Conservation (phyloP, 1,284 basidiomycete genomes). For the Rhodotorula sp. region DNA sequence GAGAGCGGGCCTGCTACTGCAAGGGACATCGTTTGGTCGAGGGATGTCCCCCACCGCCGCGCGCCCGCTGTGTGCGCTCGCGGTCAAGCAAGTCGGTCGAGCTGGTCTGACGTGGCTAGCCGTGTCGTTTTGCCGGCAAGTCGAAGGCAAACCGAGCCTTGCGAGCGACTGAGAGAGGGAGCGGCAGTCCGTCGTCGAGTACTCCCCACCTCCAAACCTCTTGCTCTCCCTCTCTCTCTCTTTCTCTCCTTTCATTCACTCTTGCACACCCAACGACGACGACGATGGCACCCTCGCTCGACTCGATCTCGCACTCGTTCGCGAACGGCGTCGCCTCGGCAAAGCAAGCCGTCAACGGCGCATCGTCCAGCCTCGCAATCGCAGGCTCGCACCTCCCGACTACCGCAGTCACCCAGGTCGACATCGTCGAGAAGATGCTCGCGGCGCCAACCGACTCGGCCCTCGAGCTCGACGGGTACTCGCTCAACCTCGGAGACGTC, state of each 20-base stretch:
- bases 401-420: neutral
- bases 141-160: too few species aligned
- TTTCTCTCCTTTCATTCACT: neutral
- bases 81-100: too few species aligned
- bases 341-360: neutral
- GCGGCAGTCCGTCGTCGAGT: too few species aligned
- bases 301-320: neutral
- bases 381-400: slow-evolving; percentile 1
- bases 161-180: too few species aligned
- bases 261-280: neutral
- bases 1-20: too few species aligned
- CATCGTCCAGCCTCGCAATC: neutral
- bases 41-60: too few species aligned
- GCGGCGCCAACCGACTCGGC: slow-evolving; percentile 37
- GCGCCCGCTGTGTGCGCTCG: too few species aligned
- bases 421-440: slow-evolving; percentile 11
- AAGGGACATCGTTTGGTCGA: too few species aligned
- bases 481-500: slow-evolving; percentile 69
- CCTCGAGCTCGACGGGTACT: slow-evolving; percentile 66
- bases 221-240: neutral
- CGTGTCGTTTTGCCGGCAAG: too few species aligned
- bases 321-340: neutral
- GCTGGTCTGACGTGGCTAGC: too few species aligned
- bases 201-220: too few species aligned
- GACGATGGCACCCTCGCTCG: slow-evolving; percentile 9